These are phyloP conservation scores for Pseudogymnoascus sp. DNA, from an alignment of 2,329 filamentous ascomycete genomes.

Conservation along the genomic window DNA sequence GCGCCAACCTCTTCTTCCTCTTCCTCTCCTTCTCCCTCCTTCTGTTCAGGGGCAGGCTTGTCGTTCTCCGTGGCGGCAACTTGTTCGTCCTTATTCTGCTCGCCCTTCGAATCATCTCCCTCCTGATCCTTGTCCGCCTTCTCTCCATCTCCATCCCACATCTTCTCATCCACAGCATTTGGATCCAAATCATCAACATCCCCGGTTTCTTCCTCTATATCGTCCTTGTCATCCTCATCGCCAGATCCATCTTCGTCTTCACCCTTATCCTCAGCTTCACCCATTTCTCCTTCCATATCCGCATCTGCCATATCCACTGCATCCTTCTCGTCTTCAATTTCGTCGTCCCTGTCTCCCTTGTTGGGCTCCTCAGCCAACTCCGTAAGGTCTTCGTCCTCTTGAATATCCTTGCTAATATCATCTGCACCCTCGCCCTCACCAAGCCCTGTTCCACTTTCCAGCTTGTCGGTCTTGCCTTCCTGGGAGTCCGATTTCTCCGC, in stretches of 20 bases:
- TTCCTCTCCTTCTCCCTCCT: constrained; percentile 40
- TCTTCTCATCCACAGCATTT: constrained; percentile 90
- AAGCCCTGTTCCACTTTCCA: constrained; percentile 86
- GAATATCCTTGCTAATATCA: constrained; percentile 95
- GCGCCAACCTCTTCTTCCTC: constrained; percentile 44
- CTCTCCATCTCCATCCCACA: constrained; percentile 86
- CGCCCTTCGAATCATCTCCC: constrained; percentile 62
- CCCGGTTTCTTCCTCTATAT: constrained; percentile 83
- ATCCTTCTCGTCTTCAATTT: constrained; percentile 73
- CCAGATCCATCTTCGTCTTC: constrained; percentile 53
- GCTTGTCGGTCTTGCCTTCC: constrained; percentile 62
- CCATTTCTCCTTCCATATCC: constrained; percentile 80
- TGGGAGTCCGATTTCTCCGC: constrained; percentile 69
- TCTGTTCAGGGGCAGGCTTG: constrained; percentile 44
- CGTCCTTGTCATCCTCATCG: constrained; percentile 58
- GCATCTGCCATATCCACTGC: constrained; percentile 89
- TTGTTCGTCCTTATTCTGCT: constrained; percentile 51
- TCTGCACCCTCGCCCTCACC: constrained; percentile 93
- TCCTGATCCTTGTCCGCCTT: constrained; percentile 77
- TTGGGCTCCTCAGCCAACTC: constrained; percentile 84
- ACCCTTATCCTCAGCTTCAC: constrained; percentile 55
- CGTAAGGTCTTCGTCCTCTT: constrained; percentile 84
- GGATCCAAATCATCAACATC: constrained; percentile 87
- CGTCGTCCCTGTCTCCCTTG: constrained; percentile 48
- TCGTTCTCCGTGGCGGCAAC: constrained; percentile 44